Percentiles rank a stretch among this genome's conserved stretches.
phyloP scores from a whole-genome alignment of 306 rosid species.

The apple (Malus domestica) region DNA sequence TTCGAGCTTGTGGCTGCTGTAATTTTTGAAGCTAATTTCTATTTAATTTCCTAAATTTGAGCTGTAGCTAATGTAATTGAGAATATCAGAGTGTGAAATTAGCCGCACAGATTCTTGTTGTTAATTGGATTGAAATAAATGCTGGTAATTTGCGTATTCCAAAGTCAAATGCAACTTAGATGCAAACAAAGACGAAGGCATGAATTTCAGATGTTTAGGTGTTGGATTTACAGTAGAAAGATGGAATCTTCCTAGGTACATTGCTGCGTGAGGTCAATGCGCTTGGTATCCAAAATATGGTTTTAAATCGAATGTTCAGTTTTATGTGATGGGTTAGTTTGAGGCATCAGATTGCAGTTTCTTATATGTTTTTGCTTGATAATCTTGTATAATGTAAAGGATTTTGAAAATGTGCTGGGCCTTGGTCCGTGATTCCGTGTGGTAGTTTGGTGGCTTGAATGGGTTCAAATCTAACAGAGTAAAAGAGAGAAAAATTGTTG shows the following conservation, averaged over 20 bases:
- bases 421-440: background rate
- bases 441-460: background rate
- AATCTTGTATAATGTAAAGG: constrained; percentile 11
- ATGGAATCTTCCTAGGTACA: background rate
- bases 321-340: background rate
- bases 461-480: background rate
- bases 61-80: background rate
- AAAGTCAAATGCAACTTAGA: background rate
- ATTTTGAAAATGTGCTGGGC: background rate
- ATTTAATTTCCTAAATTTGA: background rate
- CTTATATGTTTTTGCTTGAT: constrained; percentile 3
- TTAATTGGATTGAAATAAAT: background rate
- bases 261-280: background rate
- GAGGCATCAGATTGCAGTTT: background rate
- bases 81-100: background rate
- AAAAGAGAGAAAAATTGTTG: background rate
- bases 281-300: background rate
- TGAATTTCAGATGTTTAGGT: background rate
- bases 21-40: background rate
- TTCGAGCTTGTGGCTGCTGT: background rate
- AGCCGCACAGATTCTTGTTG: background rate
- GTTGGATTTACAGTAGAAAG: background rate
- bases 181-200: background rate
- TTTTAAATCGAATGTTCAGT: background rate
- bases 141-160: background rate